phyloP scores from a whole-genome alignment of 345 rosid species.

The Arabidopsis suecica region DNA sequence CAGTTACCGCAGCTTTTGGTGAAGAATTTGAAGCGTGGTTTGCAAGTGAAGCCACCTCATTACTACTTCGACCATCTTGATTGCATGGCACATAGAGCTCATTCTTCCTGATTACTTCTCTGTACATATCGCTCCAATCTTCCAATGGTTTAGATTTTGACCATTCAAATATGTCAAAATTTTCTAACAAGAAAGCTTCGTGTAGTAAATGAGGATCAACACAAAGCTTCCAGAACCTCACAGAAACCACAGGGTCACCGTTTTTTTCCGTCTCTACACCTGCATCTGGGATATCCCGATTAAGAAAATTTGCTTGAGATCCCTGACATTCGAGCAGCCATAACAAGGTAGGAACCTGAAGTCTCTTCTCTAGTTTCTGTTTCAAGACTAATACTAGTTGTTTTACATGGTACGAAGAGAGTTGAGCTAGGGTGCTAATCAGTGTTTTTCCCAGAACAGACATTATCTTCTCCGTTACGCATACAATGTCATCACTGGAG shows the following conservation, averaged over 20 bases:
- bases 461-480: conserved; percentile 49
- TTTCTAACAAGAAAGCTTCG: conserved; percentile 66
- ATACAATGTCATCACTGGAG: conserved; percentile 46
- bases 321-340: conserved; percentile 64
- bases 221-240: conserved; percentile 67
- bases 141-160: conserved; percentile 47
- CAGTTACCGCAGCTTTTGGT: conserved; percentile 53
- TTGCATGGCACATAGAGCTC: conserved; percentile 44
- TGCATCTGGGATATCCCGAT: conserved; percentile 45
- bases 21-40: conserved; percentile 55
- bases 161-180: conserved; percentile 55
- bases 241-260: conserved; percentile 47
- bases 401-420: conserved; percentile 75
- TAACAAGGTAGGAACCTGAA: conserved; percentile 54
- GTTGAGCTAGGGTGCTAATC: conserved; percentile 51
- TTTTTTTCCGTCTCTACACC: conserved; percentile 47
- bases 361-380: conserved; percentile 61
- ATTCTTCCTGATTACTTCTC: conserved; percentile 47
- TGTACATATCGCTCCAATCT: conserved; percentile 64
- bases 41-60: conserved; percentile 48
- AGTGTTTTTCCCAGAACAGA: conserved; percentile 56
- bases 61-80: conserved; percentile 47
- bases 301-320: conserved; percentile 50
- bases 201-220: conserved; percentile 65
- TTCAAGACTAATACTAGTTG: conserved; percentile 59